Conservation (phyloP, 768 basidiomycete genomes). For the Naganishia vaughanmartiniae region DNA sequence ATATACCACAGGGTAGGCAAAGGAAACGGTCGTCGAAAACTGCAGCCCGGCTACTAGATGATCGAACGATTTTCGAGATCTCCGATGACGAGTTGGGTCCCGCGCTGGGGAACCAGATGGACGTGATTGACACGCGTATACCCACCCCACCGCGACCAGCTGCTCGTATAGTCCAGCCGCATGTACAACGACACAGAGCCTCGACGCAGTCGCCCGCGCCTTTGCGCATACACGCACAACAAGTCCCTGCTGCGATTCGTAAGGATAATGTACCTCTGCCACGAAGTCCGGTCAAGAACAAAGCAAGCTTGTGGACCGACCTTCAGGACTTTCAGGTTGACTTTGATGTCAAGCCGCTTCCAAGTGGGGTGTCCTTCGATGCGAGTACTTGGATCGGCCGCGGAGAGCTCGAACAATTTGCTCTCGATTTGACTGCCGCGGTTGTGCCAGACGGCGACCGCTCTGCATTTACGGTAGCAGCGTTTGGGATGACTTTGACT, state of each 20-base stretch:
- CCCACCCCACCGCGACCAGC: background rate
- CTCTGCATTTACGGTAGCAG: constrained; percentile 11
- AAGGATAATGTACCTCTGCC: background rate
- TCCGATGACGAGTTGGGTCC: background rate
- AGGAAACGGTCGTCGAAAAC: background rate
- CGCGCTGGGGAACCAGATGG: background rate
- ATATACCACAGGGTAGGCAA: background rate
- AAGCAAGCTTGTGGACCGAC: constrained; percentile 48
- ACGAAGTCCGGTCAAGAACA: constrained; percentile 10
- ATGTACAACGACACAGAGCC: background rate
- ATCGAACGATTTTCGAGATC: constrained; percentile 28
- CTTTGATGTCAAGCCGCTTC: constrained; percentile 48
- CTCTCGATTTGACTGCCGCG: constrained; percentile 43
- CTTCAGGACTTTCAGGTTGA: constrained; percentile 48
- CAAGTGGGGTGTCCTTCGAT: constrained; percentile 52
- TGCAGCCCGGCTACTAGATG: constrained; percentile 23
- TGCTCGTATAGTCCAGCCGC: background rate
- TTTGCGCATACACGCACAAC: background rate
- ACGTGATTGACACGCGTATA: background rate
- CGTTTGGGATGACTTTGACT: constrained; percentile 47
- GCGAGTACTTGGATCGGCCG: constrained; percentile 57
- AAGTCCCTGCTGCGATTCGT: background rate
- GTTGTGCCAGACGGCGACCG: background rate
- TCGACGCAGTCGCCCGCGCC: background rate
- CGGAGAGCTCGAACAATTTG: constrained; percentile 55